These are phyloP conservation scores for Spathaspora girioi DNA, from an alignment of 805 yeast species.

Conservation along the genomic window DNA sequence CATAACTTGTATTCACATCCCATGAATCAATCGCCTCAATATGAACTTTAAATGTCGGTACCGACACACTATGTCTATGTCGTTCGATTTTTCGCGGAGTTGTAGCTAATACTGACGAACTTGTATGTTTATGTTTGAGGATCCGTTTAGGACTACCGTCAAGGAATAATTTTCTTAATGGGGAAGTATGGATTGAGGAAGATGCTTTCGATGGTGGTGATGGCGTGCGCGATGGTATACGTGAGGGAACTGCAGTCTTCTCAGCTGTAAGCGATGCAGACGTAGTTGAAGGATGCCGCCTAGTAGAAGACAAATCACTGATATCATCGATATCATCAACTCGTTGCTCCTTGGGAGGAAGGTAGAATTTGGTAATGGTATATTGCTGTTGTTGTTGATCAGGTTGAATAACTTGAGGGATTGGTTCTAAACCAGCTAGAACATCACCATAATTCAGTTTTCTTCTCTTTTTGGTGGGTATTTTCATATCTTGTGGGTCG, in stretches of 20 bases:
- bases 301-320: conserved; percentile 17
- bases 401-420: neutral
- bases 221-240: neutral
- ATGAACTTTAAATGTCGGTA: neutral
- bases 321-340: conserved; percentile 24
- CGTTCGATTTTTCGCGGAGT: neutral
- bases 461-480: neutral
- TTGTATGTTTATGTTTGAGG: conserved; percentile 9
- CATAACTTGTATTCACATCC: conserved; percentile 30
- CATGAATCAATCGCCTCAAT: conserved; percentile 13
- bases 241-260: neutral
- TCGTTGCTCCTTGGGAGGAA: conserved; percentile 9
- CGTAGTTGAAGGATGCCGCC: conserved; percentile 16
- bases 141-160: conserved; percentile 26
- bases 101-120: neutral
- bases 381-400: neutral
- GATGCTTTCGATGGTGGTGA: neutral
- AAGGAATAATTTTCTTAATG: conserved; percentile 27
- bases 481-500: neutral
- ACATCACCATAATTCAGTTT: neutral
- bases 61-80: neutral
- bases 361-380: neutral
- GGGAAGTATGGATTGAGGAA: conserved; percentile 18
- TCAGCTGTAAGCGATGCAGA: conserved; percentile 39
- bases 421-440: neutral